Evolutionary conservation across 495 filamentous ascomycete genomes (phyloP), one percentile per base, ranked within the genome.

Genomic region (Durotheca rogersii): DNA sequence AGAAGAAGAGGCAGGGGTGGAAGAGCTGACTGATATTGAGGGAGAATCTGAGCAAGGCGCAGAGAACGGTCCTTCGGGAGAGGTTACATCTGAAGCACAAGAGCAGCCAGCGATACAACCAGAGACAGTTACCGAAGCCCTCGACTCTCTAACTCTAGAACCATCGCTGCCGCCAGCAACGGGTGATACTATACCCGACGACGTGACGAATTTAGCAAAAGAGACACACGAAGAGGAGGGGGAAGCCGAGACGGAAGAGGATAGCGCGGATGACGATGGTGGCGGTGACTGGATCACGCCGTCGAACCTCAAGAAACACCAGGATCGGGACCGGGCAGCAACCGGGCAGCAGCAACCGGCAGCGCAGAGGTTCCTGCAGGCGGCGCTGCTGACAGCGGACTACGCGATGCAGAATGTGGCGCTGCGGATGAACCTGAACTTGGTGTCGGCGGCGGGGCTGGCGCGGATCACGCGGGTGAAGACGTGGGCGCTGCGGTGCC

Each of bases 401-500:
- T 96, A 87, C 72, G 92, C 93, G 32, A 92, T 97, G 82, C 90
- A 97, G 72, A 97, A 97, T 62, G 89, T 96, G 15, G 74, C 92
- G 1, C 76, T 99, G 7, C 88, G 92, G 55, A 93, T 97, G 74
- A 95, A 95, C 70, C 78, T 99, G 20, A 89, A 95, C 62, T 82
- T 99, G 6, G 74, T 99, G 15, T 91, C 90, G 2, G 77, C 90
- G 2, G 77, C 88, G 1, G 79, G 78, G 14, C 66, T 96, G 6
- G 78, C 86, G 41, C 82, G 89, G 44, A 84, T 99, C 56, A 80
- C 78, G 25, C 83, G 84, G 42, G 78, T 96, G 17, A 88, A 87
- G 60, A 90, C 87, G 5, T 94, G 87, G 76, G 82, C 96, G 16
- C 77, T 96, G 41, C 85, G 93, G 33, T 99, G 93, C 72, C 91